phyloP scores from a whole-genome alignment of 495 filamentous ascomycete species.

The Opeltia flavorubescens region DNA sequence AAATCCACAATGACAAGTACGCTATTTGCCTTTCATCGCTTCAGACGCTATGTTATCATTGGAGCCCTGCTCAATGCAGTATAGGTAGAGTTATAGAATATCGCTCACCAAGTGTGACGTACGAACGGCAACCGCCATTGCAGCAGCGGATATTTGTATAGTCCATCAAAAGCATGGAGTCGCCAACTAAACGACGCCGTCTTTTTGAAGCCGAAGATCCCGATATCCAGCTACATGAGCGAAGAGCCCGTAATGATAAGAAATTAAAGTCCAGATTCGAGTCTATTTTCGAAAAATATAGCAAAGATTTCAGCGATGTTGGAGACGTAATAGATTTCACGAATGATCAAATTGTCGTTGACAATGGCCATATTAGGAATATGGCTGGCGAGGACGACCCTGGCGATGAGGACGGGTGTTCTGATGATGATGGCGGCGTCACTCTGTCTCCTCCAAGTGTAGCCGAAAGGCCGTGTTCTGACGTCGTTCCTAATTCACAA shows the following conservation, averaged over 20 bases:
- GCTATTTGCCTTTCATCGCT: no score
- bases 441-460: no score
- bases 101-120: not conserved
- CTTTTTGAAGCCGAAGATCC: constrained; percentile 30
- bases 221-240: constrained; percentile 39
- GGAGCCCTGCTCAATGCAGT: no score
- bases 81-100: no score
- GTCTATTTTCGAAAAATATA: constrained; percentile 77
- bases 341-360: constrained; percentile 65
- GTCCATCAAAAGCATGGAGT: constrained; percentile 41
- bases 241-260: constrained; percentile 43
- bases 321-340: constrained; percentile 70
- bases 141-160: no score
- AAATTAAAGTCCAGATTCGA: constrained; percentile 73
- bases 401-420: constrained; percentile 10
- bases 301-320: constrained; percentile 61
- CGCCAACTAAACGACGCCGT: constrained; percentile 41
- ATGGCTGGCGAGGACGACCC: constrained; percentile 39
- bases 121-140: not conserved
- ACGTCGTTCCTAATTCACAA: no score
- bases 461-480: no score
- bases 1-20: no score
- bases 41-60: no score
- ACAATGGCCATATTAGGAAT: constrained; percentile 68
- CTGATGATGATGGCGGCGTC: not conserved